Base-by-base conservation (phyloP, 2,329 filamentous ascomycete genomes). In the Monosporascus sp. region DNA sequence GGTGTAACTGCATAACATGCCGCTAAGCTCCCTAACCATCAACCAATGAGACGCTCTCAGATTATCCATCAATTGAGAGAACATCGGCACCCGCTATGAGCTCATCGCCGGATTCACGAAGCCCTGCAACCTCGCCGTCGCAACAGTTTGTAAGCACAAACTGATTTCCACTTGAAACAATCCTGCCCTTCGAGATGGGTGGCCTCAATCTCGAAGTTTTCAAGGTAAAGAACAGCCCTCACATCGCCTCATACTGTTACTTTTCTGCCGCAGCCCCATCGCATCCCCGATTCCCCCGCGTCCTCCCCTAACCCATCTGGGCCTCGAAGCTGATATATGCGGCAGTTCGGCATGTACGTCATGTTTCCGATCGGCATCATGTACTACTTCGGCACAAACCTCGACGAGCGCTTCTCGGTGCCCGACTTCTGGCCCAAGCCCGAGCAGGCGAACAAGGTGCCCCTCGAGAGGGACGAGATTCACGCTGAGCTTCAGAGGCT, bases 381-480 rank as follows among this genome's bases (percentile, higher is more conserved):
- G 94, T 97, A 95, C 80, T 99, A 99, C 78, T 99, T 97, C 73
- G 94, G 94, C 69, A 96, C 92, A 53, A 99, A 99, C 73, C 89
- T 99, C 68, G 94, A 99, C 74, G 82, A 87, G 61, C 87, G 91
- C 59, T 99, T 99, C 78, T 76, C 82, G 48, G 90, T 97, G 1
- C 86, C 88, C 22, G 89, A 88, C 54, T 99, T 99, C 79, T 99
- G 94, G 94, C 94, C 94, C 28, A 90, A 86, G 65, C 78, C 85
- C 5, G 86, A 88, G 58, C 80, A 92, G 68, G 87, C 87, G 55
- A 87, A 94, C 73, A 82, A 80, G 65, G 81, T 94, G 46, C 90
- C 90, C 2, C 82, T 82, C 55, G 89, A 94, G 62, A 78, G 79
- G 58, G 89, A 94, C 52, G 90, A 95, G 72, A 94, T 99, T 65